phyloP scores from a whole-genome alignment of 352 stramenopile species.

The Globisporangium viniferum region DNA sequence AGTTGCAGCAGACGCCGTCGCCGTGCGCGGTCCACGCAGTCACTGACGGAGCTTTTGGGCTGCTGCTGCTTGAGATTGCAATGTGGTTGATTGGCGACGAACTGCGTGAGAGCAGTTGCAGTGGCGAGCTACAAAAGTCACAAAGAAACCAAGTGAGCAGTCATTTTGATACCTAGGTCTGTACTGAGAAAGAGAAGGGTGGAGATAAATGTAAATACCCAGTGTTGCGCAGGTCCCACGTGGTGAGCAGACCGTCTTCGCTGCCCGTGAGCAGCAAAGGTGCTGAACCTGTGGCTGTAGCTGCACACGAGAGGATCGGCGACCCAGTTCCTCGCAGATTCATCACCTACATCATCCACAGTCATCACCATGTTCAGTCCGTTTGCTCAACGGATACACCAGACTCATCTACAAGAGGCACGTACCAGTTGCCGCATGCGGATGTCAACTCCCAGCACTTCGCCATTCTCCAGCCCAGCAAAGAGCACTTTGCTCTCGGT shows the following conservation, averaged over 20 bases:
- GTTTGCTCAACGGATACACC: background rate
- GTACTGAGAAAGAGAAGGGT: background rate
- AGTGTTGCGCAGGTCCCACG: constrained; percentile 61
- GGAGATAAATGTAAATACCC: constrained; percentile 21
- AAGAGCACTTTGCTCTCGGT: constrained; percentile 65
- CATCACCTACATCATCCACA: constrained; percentile 26
- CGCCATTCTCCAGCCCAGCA: constrained; percentile 57
- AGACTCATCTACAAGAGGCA: background rate
- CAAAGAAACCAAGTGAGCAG: background rate
- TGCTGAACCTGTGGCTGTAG: background rate
- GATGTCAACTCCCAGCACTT: constrained; percentile 59
- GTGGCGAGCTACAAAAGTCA: constrained; percentile 28
- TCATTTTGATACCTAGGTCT: background rate
- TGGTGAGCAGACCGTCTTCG: constrained; percentile 55
- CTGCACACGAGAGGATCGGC: constrained; percentile 39
- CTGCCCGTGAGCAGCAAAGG: constrained; percentile 54
- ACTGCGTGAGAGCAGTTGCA: constrained; percentile 54
- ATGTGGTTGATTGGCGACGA: constrained; percentile 51
- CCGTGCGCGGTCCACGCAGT: constrained; percentile 57
- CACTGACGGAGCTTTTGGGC: background rate
- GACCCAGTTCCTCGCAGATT: constrained; percentile 31
- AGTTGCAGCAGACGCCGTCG: constrained; percentile 55
- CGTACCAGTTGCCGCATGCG: constrained; percentile 37
- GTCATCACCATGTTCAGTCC: background rate
- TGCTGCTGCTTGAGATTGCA: background rate